phyloP scores from a whole-genome alignment of 768 basidiomycete species.

The Mycena capillaripes region DNA sequence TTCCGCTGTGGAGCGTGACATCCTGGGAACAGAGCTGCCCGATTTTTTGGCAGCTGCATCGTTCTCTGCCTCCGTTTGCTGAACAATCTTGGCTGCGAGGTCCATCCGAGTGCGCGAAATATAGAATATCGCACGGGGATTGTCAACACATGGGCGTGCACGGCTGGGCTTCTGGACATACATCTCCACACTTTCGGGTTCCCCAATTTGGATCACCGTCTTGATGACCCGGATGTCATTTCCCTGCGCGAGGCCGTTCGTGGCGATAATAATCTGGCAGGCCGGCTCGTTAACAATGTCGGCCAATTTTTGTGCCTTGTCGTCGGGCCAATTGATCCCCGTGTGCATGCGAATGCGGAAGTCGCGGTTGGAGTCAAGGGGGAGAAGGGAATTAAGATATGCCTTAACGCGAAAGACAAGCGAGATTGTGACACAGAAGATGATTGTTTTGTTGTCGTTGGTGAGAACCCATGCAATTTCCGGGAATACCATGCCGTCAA shows the following conservation, averaged over 20 bases:
- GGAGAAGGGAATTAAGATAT: conserved; percentile 32
- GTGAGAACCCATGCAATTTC: conserved; percentile 44
- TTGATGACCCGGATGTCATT: conserved; percentile 8
- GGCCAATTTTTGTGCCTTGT: background rate
- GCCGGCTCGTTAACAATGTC: background rate
- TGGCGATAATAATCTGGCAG: conserved; percentile 10
- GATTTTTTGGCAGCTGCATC: conserved; percentile 3
- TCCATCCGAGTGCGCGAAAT: background rate
- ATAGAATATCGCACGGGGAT: conserved; percentile 18
- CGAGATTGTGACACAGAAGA: conserved; percentile 45
- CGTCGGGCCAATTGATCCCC: background rate
- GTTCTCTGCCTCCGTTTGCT: conserved; percentile 11
- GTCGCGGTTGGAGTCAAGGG: background rate
- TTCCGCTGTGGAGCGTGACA: background rate
- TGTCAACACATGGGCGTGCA: background rate
- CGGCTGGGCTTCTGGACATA: conserved; percentile 8
- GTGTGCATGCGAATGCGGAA: background rate
- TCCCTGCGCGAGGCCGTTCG: background rate
- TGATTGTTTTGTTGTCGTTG: conserved; percentile 36
- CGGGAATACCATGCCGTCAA: conserved; percentile 34
- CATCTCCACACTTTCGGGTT: background rate
- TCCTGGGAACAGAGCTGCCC: background rate
- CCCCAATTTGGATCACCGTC: conserved; percentile 12
- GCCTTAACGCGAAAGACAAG: conserved; percentile 38
- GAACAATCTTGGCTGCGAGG: background rate